Conservation (phyloP, 2,329 filamentous ascomycete genomes). For the Trichophyton simii region DNA sequence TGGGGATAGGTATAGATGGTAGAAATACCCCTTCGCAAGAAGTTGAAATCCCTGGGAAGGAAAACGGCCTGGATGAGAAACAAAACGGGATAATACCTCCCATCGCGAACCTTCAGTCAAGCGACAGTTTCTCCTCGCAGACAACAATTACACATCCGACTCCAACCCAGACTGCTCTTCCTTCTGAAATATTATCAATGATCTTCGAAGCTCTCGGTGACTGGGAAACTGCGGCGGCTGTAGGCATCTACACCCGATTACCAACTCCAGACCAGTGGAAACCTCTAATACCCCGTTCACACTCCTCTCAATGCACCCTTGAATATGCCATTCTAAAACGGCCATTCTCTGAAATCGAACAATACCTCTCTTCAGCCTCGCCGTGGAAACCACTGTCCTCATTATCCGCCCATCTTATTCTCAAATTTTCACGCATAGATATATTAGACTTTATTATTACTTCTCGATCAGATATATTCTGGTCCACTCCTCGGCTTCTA, state of each 20-base stretch:
- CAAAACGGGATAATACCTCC: not conserved
- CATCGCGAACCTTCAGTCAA: not conserved
- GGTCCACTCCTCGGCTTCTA: slow-evolving; percentile 68
- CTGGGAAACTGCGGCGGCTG: slow-evolving; percentile 76
- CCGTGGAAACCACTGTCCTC: slow-evolving; percentile 64
- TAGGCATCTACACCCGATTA: slow-evolving; percentile 69
- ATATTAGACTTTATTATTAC: slow-evolving; percentile 62
- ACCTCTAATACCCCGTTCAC: slow-evolving; percentile 48
- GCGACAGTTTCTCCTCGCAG: not conserved
- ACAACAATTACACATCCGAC: not conserved
- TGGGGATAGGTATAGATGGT: slow-evolving; percentile 6
- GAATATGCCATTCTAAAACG: slow-evolving; percentile 75
- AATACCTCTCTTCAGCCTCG: slow-evolving; percentile 55
- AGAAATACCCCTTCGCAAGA: not conserved
- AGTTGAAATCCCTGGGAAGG: not conserved
- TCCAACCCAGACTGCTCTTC: slow-evolving; percentile 37
- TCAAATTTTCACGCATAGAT: slow-evolving; percentile 75
- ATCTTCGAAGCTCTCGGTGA: slow-evolving; percentile 70
- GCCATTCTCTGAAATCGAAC: slow-evolving; percentile 57
- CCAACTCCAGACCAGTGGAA: slow-evolving; percentile 63
- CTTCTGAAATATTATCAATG: slow-evolving; percentile 79
- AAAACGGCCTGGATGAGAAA: not conserved
- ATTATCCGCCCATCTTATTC: slow-evolving; percentile 73
- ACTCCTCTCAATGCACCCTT: slow-evolving; percentile 59
- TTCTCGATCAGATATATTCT: slow-evolving; percentile 62